Evolutionary conservation across 805 yeast species (phyloP).

Genomic region (Blastobotrys muscicola): DNA sequence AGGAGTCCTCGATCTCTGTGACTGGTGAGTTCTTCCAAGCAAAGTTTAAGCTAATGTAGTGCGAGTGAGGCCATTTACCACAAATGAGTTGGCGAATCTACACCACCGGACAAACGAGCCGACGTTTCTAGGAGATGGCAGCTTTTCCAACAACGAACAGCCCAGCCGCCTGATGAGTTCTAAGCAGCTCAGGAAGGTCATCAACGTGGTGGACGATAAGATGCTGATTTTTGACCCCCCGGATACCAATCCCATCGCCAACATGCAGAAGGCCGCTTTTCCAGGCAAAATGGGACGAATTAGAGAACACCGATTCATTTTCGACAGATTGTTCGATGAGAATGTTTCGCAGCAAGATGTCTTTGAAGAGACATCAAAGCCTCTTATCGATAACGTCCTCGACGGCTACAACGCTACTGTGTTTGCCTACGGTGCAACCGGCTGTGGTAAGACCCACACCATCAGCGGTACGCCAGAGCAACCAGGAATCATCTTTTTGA

Average conservation of each 20-base stretch:
- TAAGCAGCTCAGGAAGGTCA: constrained; percentile 53
- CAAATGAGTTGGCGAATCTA: constrained; percentile 41
- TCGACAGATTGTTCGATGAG: constrained; percentile 70
- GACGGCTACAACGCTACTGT: constrained; percentile 88
- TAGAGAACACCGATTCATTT: constrained; percentile 70
- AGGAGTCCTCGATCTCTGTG: constrained; percentile 20
- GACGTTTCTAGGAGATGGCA: constrained; percentile 47
- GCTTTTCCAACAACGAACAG: constrained; percentile 28
- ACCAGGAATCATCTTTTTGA: constrained; percentile 73
- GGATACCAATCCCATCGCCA: constrained; percentile 50
- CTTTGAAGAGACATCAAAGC: constrained; percentile 54
- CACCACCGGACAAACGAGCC: constrained; percentile 32
- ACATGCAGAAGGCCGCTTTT: constrained; percentile 36
- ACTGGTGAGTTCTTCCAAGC: constrained; percentile 8
- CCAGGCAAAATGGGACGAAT: constrained; percentile 31
- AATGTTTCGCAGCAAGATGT: constrained; percentile 57
- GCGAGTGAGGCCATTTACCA: constrained; percentile 76
- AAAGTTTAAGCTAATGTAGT: constrained; percentile 21
- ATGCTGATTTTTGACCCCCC: constrained; percentile 86
- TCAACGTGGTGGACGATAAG: constrained; percentile 72
- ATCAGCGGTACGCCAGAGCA: constrained; percentile 62
- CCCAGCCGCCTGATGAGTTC: constrained; percentile 6
- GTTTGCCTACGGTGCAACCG: constrained; percentile 93
- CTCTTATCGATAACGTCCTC: constrained; percentile 61
- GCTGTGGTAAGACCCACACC: constrained; percentile 95